Evolutionary conservation across 2,329 filamentous ascomycete species (phyloP).

Genomic region (Huntiella decipiens): DNA sequence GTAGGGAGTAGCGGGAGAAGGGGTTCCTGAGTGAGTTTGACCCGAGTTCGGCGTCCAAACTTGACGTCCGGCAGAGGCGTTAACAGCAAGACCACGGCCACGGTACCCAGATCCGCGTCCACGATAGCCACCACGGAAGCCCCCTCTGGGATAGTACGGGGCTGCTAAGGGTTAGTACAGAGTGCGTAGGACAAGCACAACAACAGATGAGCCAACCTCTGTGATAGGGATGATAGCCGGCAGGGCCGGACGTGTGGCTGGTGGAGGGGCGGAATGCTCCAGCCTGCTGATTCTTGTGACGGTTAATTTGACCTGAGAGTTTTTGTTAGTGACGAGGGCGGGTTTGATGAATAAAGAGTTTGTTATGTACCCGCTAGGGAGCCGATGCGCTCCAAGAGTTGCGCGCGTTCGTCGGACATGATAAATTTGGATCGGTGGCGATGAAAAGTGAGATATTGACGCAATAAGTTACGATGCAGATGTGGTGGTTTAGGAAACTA

Average conservation of each 20-base stretch:
- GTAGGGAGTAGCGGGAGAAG: conserved; percentile 13
- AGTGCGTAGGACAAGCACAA: neutral
- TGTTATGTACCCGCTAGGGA: conserved; percentile 27
- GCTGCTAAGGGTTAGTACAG: neutral
- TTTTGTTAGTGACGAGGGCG: neutral
- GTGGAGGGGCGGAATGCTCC: conserved; percentile 14
- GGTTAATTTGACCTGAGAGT: conserved; percentile 53
- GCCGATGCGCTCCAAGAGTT: conserved; percentile 34
- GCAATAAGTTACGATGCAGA: too few species aligned
- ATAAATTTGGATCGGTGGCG: too few species aligned
- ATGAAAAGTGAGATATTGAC: too few species aligned
- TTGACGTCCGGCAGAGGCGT: conserved; percentile 17
- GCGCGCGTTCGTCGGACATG: conserved; percentile 26
- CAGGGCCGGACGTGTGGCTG: neutral
- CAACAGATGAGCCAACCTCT: conserved; percentile 19
- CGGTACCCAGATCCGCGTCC: conserved; percentile 16
- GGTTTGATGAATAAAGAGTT: neutral
- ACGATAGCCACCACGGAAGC: conserved; percentile 16
- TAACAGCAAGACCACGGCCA: conserved; percentile 9
- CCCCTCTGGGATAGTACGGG: conserved; percentile 12
- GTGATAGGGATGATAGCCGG: conserved; percentile 15
- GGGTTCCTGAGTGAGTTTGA: conserved; percentile 15
- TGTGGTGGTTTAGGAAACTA: too few species aligned
- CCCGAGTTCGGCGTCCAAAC: conserved; percentile 12
- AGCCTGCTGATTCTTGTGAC: conserved; percentile 48